A percentile compares a stretch with the other conserved stretches of the same genome.
Conservation (phyloP, 2,329 filamentous ascomycete genomes). For the Stachybotrys echinatus region DNA sequence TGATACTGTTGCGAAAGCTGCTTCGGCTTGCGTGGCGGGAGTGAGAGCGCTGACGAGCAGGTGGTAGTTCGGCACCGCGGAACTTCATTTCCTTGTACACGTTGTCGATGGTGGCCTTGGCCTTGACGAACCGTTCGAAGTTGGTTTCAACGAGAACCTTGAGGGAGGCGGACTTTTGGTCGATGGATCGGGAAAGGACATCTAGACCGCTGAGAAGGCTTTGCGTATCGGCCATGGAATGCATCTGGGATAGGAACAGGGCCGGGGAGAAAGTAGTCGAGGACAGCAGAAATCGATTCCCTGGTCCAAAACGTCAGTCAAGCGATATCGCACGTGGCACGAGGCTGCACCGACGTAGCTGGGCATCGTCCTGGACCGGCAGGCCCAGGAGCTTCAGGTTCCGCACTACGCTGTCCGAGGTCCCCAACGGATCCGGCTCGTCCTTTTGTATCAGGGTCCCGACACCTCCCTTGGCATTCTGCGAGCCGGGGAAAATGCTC, state of each 20-base stretch:
- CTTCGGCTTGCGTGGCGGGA: constrained; percentile 64
- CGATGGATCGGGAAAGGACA: constrained; percentile 83
- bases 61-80: constrained; percentile 49
- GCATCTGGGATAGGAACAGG: constrained; percentile 87
- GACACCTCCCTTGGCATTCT: constrained; percentile 60
- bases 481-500: constrained; percentile 59
- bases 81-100: constrained; percentile 98
- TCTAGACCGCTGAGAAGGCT: constrained; percentile 77
- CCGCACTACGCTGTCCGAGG: constrained; percentile 78
- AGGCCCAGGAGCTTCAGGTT: constrained; percentile 72
- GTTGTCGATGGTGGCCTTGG: constrained; percentile 96
- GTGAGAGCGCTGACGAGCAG: constrained; percentile 42
- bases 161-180: constrained; percentile 93
- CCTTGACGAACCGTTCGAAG: constrained; percentile 95
- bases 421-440: constrained; percentile 88
- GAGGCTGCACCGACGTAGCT: constrained; percentile 54
- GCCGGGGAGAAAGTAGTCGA: constrained; percentile 93
- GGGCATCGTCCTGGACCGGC: constrained; percentile 76
- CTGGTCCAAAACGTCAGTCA: constrained; percentile 32
- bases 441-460: constrained; percentile 83
- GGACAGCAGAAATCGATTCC: constrained; percentile 89
- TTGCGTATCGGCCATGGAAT: constrained; percentile 78
- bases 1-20: constrained; percentile 53
- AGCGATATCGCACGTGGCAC: constrained; percentile 4
- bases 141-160: constrained; percentile 97